A percentile compares a stretch with the other conserved stretches of the same genome.
Evolutionary conservation across 2,329 filamentous ascomycete genomes (phyloP).

Genomic region (Trichoderma harzianum): DNA sequence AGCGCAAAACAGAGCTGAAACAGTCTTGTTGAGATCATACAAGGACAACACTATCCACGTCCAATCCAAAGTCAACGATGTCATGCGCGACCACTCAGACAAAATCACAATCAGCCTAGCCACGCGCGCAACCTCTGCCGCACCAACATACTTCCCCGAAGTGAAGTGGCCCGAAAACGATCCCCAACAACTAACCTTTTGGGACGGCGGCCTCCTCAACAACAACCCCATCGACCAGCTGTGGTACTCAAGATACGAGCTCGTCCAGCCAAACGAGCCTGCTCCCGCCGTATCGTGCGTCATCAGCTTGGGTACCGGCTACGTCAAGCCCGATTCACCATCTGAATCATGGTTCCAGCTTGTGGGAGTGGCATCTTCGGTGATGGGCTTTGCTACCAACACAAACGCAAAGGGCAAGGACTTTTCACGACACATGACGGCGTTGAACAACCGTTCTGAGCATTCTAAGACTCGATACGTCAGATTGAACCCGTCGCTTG

Average conservation of each 20-base stretch:
- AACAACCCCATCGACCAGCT: slow-evolving; percentile 15
- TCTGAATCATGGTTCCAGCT: slow-evolving; percentile 9
- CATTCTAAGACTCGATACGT: background rate
- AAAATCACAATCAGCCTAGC: background rate
- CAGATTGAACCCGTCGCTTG: background rate
- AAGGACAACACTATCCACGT: slow-evolving; percentile 5
- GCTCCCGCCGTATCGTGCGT: background rate
- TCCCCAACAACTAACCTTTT: background rate
- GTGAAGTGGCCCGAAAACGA: background rate
- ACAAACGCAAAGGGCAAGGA: slow-evolving; percentile 14
- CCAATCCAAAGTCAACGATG: background rate
- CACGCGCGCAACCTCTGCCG: slow-evolving; percentile 4
- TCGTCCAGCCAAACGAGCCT: background rate
- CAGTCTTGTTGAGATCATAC: slow-evolving; percentile 7
- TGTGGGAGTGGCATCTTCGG: background rate
- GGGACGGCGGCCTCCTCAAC: slow-evolving; percentile 10
- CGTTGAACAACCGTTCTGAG: background rate
- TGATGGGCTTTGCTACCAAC: slow-evolving; percentile 9
- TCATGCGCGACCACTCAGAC: background rate
- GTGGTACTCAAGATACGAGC: slow-evolving; percentile 11
- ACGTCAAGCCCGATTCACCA: background rate
- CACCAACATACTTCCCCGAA: slow-evolving; percentile 10
- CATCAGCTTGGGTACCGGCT: slow-evolving; percentile 8
- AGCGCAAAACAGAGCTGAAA: slow-evolving; percentile 9
- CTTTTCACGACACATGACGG: slow-evolving; percentile 10